Percentiles rank a stretch among this genome's conserved stretches.
Conservation (phyloP, 306 rosid species). For the Trifolium fragiferum region DNA sequence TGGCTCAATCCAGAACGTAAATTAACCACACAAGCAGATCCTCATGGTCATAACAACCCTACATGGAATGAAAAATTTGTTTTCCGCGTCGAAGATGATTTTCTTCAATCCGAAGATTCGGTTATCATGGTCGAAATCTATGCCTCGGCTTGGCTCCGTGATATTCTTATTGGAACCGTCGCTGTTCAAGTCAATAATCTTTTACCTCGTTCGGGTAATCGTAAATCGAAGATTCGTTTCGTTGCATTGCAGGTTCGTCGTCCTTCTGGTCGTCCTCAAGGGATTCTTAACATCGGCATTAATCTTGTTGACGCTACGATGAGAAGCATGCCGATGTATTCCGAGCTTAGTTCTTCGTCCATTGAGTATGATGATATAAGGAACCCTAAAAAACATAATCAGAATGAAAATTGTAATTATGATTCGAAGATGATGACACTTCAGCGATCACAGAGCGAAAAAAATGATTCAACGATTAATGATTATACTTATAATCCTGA, state of each 20-base stretch:
- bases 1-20: constrained; percentile 75
- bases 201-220: constrained; percentile 37
- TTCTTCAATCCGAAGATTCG: constrained; percentile 49
- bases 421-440: constrained; percentile 34
- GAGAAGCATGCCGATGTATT: constrained; percentile 71
- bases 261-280: constrained; percentile 78
- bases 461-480: constrained; percentile 36
- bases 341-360: constrained; percentile 64
- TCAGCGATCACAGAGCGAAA: constrained; percentile 49
- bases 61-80: constrained; percentile 85
- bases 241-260: constrained; percentile 72
- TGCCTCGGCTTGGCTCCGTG: constrained; percentile 67
- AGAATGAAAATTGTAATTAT: not conserved
- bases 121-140: constrained; percentile 66
- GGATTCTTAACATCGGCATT: constrained; percentile 65
- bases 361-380: constrained; percentile 51
- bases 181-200: constrained; percentile 50
- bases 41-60: constrained; percentile 60
- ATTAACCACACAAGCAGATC: constrained; percentile 59
- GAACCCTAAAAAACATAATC: constrained; percentile 36
- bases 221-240: constrained; percentile 52
- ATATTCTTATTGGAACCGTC: constrained; percentile 63
- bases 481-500: constrained; percentile 2
- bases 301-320: constrained; percentile 59
- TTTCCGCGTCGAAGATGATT: constrained; percentile 61